Percentiles rank a stretch among this genome's conserved stretches.
Conservation (phyloP, 2,329 filamentous ascomycete genomes). For the Claviceps digitariae region DNA sequence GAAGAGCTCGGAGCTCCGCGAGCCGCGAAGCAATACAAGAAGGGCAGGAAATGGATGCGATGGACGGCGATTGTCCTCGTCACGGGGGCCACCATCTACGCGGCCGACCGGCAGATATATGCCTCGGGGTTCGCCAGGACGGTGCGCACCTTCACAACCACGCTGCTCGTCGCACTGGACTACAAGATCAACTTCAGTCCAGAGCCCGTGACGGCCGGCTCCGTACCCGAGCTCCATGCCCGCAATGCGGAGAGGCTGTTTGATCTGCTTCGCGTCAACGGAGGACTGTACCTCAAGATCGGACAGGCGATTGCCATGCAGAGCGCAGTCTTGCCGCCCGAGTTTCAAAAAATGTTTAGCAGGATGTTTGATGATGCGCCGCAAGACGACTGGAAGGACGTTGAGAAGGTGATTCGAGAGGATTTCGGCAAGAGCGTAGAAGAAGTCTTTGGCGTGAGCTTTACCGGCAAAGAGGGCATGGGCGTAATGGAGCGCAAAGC, state of each 20-base stretch:
- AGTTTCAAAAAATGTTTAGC: slow-evolving; percentile 92
- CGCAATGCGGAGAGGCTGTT: slow-evolving; percentile 77
- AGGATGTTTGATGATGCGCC: slow-evolving; percentile 97
- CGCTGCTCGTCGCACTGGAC: slow-evolving; percentile 70
- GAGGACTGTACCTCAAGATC: slow-evolving; percentile 92
- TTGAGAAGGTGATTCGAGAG: slow-evolving; percentile 71
- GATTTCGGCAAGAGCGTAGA: slow-evolving; percentile 81
- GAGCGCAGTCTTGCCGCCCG: slow-evolving; percentile 79
- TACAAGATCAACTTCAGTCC: slow-evolving; percentile 95
- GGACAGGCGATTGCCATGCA: slow-evolving; percentile 98
- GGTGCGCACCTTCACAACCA: slow-evolving; percentile 66
- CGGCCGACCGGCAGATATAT: slow-evolving; percentile 61
- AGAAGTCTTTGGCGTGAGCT: slow-evolving; percentile 86
- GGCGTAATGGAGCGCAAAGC: slow-evolving; percentile 48
- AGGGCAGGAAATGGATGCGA: slow-evolving; percentile 62
- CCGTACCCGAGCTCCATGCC: slow-evolving; percentile 63
- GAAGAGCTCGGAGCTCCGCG: slow-evolving; percentile 60
- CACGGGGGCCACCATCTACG: slow-evolving; percentile 48
- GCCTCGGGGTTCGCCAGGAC: slow-evolving; percentile 68
- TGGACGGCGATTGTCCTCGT: slow-evolving; percentile 51
- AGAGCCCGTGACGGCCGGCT: slow-evolving; percentile 58
- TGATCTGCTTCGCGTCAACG: slow-evolving; percentile 69
- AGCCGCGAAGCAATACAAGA: slow-evolving; percentile 56
- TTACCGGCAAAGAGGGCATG: slow-evolving; percentile 55
- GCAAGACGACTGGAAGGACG: slow-evolving; percentile 76